Conservation (phyloP, 208 protist species). For the Naegleria lovaniensis region DNA sequence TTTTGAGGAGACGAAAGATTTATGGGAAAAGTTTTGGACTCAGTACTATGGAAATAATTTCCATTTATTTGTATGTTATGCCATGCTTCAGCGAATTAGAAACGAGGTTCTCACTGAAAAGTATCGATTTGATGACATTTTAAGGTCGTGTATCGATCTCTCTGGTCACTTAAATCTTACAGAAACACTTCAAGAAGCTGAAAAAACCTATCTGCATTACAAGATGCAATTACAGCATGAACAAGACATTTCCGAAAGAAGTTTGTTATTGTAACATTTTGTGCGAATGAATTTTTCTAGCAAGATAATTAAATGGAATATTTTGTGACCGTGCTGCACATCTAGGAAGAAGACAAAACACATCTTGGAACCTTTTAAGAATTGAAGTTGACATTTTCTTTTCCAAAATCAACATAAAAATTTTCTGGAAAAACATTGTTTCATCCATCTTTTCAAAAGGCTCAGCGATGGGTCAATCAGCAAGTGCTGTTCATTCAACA, state of each 20-base stretch:
- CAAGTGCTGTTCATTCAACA: no score
- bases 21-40: constrained; percentile 72
- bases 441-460: no score
- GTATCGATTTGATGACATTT: constrained; percentile 33
- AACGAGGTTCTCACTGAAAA: constrained; percentile 4
- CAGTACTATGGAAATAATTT: not conserved
- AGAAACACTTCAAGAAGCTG: not conserved
- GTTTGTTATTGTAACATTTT: not conserved
- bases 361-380: no score
- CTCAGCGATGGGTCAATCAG: no score
- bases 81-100: not conserved
- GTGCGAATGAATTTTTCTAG: no score
- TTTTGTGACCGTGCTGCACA: no score
- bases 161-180: not conserved
- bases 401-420: no score
- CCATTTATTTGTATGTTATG: not conserved
- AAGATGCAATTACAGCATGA: not conserved
- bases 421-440: no score
- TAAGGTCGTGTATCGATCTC: constrained; percentile 32
- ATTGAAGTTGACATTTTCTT: no score
- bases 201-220: not conserved
- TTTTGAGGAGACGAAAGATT: constrained; percentile 54
- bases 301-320: not conserved
- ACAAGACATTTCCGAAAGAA: no score
- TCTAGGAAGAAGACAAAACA: no score